These are phyloP conservation scores for Monilinia aucupariae DNA, from an alignment of 2,329 filamentous ascomycete species.

Conservation along the genomic window DNA sequence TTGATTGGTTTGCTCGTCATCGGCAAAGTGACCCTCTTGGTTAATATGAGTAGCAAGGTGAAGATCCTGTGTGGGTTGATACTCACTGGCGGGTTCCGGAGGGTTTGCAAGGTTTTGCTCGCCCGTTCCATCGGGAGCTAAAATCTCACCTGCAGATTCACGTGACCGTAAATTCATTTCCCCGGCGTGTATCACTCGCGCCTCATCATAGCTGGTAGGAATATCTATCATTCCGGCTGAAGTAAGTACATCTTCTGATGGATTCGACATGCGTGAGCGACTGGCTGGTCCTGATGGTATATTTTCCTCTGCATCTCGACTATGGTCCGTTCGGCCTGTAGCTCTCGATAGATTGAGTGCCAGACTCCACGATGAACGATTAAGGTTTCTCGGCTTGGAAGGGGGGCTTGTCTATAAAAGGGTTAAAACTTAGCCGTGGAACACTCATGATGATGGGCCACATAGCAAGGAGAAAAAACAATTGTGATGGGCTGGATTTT, in stretches of 20 bases:
- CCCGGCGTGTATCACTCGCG: neutral
- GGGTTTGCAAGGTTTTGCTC: conserved; percentile 8
- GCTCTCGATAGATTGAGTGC: conserved; percentile 13
- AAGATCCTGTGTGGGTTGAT: conserved; percentile 37
- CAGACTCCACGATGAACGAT: conserved; percentile 44
- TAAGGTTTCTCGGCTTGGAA: conserved; percentile 37
- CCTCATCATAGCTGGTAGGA: neutral
- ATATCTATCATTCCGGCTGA: neutral
- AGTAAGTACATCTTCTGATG: conserved; percentile 9
- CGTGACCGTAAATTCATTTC: conserved; percentile 9
- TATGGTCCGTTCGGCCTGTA: neutral
- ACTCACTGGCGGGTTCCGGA: conserved; percentile 36
- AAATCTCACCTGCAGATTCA: conserved; percentile 17
- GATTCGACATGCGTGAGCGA: neutral
- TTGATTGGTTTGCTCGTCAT: conserved; percentile 24
- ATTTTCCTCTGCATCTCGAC: neutral
- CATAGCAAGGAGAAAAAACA: conserved; percentile 29
- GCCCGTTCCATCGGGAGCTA: conserved; percentile 20
- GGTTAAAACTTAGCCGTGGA: conserved; percentile 31
- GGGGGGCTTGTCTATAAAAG: conserved; percentile 37
- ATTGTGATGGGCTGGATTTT: conserved; percentile 31
- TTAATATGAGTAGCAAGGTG: conserved; percentile 37
- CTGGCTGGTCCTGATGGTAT: conserved; percentile 8
- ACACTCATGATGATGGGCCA: conserved; percentile 29
- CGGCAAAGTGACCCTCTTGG: conserved; percentile 36